These are phyloP conservation scores for Gaultheria prostrata DNA, from an alignment of 148 eudicot genomes.

Conservation along the genomic window DNA sequence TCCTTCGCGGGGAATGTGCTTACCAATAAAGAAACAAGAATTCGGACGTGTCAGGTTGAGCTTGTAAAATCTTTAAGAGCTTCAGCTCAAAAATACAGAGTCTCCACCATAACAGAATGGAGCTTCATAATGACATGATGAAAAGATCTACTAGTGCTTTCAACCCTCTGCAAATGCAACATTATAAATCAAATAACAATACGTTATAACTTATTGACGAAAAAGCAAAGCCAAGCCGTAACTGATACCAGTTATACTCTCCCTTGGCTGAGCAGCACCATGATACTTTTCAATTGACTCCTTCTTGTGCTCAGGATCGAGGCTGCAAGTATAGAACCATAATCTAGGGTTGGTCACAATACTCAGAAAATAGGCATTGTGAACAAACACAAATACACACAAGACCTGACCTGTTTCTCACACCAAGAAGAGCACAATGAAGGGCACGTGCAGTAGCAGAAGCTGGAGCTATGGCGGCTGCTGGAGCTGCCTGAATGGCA, in stretches of 20 bases:
- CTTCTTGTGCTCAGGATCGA: slow-evolving; percentile 80
- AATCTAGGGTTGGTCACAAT: background rate
- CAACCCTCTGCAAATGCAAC: slow-evolving; percentile 10
- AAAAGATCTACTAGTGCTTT: background rate
- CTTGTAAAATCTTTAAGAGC: slow-evolving; percentile 6
- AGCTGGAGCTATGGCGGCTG: slow-evolving; percentile 90
- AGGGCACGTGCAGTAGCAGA: slow-evolving; percentile 91
- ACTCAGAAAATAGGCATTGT: background rate
- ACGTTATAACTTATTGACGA: background rate
- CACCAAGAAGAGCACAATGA: slow-evolving; percentile 82
- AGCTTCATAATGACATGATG: slow-evolving; percentile 1
- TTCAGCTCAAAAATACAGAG: slow-evolving; percentile 4
- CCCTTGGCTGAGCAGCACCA: slow-evolving; percentile 45
- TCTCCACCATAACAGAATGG: background rate
- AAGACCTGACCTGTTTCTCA: slow-evolving; percentile 67
- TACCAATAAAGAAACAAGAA: slow-evolving; percentile 12
- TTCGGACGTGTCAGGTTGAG: background rate
- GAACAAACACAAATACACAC: background rate
- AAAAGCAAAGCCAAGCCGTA: background rate
- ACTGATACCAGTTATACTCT: slow-evolving; percentile 20
- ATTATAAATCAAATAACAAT: background rate
- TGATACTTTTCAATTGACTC: slow-evolving; percentile 81
- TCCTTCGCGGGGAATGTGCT: background rate
- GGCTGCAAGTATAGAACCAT: slow-evolving; percentile 44
- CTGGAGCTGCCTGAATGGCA: slow-evolving; percentile 86